These are phyloP conservation scores for Neurospora tetrasperma DNA, from an alignment of 495 filamentous ascomycete genomes.

Conservation along the genomic window DNA sequence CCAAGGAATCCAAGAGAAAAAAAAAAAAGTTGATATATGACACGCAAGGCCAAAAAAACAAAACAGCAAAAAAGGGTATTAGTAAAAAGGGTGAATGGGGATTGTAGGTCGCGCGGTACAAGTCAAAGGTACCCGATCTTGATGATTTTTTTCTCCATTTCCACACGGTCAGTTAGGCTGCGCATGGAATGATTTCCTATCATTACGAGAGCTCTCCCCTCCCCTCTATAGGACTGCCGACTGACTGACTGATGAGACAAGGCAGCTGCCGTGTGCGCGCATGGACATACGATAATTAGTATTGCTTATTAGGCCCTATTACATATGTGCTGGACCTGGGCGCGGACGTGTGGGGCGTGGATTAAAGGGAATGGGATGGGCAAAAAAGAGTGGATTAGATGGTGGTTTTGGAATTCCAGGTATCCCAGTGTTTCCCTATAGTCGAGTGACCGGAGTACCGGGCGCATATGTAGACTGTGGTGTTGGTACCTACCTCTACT, in stretches of 20 bases:
- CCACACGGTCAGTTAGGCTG: neutral
- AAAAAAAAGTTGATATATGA: slow-evolving; percentile 1
- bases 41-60: neutral
- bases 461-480: neutral
- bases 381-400: neutral
- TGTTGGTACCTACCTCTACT: neutral
- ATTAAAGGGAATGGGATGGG: neutral
- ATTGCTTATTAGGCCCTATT: neutral
- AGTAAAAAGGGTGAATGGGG: neutral
- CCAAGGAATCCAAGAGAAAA: neutral
- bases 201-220: neutral
- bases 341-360: neutral
- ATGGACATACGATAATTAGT: neutral
- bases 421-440: neutral
- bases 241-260: neutral
- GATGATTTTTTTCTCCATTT: neutral
- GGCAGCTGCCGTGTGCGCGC: neutral
- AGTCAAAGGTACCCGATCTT: neutral
- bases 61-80: neutral
- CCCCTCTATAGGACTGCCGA: neutral
- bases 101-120: neutral
- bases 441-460: neutral
- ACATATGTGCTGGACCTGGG: neutral
- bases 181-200: neutral
- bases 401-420: neutral